These are phyloP conservation scores for Mallotus japonicus DNA, from an alignment of 441 rosid species.

Conservation along the genomic window DNA sequence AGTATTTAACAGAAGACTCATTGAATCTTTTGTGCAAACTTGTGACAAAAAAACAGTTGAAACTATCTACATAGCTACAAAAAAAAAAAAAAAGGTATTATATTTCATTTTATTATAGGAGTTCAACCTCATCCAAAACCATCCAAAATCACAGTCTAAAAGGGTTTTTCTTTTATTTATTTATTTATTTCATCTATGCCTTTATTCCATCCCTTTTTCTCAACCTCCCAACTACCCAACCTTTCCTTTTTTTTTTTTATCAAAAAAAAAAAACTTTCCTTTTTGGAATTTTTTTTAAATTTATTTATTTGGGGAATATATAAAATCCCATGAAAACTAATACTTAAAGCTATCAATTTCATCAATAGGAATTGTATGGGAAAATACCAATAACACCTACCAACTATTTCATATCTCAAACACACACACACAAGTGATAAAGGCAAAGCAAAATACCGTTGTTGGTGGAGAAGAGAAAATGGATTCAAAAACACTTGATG, in stretches of 20 bases:
- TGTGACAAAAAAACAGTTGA: no score
- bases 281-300: not conserved
- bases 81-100: no score
- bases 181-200: not conserved
- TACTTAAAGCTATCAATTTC: not conserved
- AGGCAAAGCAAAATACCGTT: constrained; percentile 31
- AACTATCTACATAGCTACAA: no score
- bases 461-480: constrained; percentile 55
- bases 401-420: no score
- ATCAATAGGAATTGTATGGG: not conserved
- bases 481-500: constrained; percentile 39
- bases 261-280: not conserved
- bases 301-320: not conserved
- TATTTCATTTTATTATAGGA: no score
- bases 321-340: not conserved
- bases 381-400: not conserved
- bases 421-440: not conserved
- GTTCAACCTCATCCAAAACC: not conserved
- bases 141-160: no score
- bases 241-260: not conserved
- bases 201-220: not conserved
- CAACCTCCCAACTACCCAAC: not conserved
- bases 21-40: no score
- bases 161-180: no score
- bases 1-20: no score